phyloP scores from a whole-genome alignment of 306 rosid genomes.

The Ormosia emarginata region DNA sequence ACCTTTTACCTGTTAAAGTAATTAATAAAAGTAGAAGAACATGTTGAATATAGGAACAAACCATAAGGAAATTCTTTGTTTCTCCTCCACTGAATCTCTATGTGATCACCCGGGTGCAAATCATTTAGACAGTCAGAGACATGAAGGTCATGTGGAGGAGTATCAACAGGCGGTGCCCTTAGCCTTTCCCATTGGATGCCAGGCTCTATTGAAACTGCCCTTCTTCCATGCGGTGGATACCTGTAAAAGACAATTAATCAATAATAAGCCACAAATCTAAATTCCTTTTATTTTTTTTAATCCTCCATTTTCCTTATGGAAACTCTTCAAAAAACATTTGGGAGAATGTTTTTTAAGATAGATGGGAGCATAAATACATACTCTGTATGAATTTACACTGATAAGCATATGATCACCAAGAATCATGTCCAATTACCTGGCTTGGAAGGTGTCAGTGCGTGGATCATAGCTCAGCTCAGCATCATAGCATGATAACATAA shows the following conservation, averaged over 20 bases:
- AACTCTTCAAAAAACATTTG: not conserved
- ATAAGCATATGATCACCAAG: not conserved
- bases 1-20: not conserved
- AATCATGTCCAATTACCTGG: constrained; percentile 57
- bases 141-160: constrained; percentile 78
- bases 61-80: constrained; percentile 97
- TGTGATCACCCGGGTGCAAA: constrained; percentile 74
- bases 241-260: constrained; percentile 36
- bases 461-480: constrained; percentile 87
- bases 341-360: not conserved
- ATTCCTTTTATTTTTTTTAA: not conserved
- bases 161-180: constrained; percentile 73
- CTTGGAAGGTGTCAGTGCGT: constrained; percentile 77
- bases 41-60: constrained; percentile 39
- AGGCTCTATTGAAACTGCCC: constrained; percentile 63
- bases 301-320: not conserved
- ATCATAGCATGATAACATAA: constrained; percentile 95
- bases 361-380: not conserved
- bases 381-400: not conserved
- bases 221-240: constrained; percentile 93
- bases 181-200: constrained; percentile 84
- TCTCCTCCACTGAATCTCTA: constrained; percentile 96
- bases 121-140: constrained; percentile 67
- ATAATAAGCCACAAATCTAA: constrained; percentile 24
- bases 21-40: not conserved